Percentiles rank a stretch among this genome's conserved stretches.
Conservation (phyloP, 352 stramenopile species). For the Phytopythium mirpurense region DNA sequence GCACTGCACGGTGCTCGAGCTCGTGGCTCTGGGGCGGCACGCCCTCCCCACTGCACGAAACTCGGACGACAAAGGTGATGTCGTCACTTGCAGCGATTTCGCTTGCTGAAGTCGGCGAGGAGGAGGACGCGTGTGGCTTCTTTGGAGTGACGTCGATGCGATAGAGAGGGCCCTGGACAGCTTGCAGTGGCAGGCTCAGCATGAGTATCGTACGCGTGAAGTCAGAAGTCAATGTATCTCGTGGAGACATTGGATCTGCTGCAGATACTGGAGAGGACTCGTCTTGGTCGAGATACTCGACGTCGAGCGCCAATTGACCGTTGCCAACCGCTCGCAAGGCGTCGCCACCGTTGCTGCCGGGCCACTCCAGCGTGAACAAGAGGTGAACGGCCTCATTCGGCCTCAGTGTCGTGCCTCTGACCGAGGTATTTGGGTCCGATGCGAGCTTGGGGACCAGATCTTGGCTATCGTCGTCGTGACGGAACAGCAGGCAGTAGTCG, state of each 20-base stretch:
- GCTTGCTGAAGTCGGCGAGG: constrained; percentile 5
- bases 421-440: constrained; percentile 31
- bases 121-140: neutral
- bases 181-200: constrained; percentile 22
- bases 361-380: constrained; percentile 25
- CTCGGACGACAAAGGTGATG: constrained; percentile 38
- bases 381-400: constrained; percentile 31
- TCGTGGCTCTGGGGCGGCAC: constrained; percentile 6
- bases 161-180: constrained; percentile 26
- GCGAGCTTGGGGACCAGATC: constrained; percentile 9
- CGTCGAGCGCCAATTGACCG: constrained; percentile 1
- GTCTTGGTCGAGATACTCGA: constrained; percentile 8
- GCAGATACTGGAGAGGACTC: neutral
- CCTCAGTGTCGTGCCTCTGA: constrained; percentile 23
- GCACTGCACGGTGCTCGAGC: constrained; percentile 9
- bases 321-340: neutral
- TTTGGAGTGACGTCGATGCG: constrained; percentile 33
- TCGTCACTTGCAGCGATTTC: constrained; percentile 30
- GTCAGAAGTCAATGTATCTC: neutral
- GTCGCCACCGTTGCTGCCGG: neutral
- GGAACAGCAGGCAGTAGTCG: constrained; percentile 26
- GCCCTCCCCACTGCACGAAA: constrained; percentile 20
- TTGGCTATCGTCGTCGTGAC: neutral
- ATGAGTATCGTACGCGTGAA: constrained; percentile 12
- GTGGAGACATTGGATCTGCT: neutral